Evolutionary conservation across 306 rosid genomes (phyloP), one percentile per base, ranked within the genome.

Genomic region (Quercus gilva): DNA sequence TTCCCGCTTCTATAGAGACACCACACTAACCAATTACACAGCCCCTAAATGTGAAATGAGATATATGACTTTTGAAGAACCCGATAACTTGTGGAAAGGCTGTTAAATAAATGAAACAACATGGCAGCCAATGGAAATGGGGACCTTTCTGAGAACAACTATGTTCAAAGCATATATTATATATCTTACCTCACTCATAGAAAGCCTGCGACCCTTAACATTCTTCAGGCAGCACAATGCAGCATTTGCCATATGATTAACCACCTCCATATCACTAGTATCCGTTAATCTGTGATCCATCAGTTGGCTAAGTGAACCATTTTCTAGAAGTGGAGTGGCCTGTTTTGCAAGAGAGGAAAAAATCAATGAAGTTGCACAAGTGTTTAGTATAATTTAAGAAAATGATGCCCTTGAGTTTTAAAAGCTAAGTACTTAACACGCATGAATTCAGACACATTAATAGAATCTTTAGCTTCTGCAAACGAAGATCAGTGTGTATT

Each of bases 201-300:
- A 78, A 49, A 68, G 61, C 35, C 64, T 78, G 11, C 53, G 77
- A 74, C 11, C 71, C 55, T 78, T 29, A 74, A 52, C 60, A 21
- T 31, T 29, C 74, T 74, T 74, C 5, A 83, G 80, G 77, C 86
- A 83, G 69, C 45, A 71, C 63, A 78, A 51, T n/a, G 83, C 77
- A 69, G 77, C 77, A 37, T 52, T 43, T 23, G 86, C 83, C 80
- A 83, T 83, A 18, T 74, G 57, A 63, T 11, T 41, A 26, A 75
- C 80, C 80, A 83, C 26, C 53, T 33, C 58, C 21, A 20, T 14
- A 21, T 79, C 83, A 68, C 56, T 71, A 69, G 19, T 58, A 67
- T 78, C 80, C 20, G 15, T n/a, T 49, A 78, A 20, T 83, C 86
- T 79, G 4, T 21, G 61, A 80, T 83, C 86, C 83, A 59, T 83